These are phyloP conservation scores for Lichtheimia ramosa DNA, from an alignment of 371 early-diverging fungal species.

Conservation along the genomic window DNA sequence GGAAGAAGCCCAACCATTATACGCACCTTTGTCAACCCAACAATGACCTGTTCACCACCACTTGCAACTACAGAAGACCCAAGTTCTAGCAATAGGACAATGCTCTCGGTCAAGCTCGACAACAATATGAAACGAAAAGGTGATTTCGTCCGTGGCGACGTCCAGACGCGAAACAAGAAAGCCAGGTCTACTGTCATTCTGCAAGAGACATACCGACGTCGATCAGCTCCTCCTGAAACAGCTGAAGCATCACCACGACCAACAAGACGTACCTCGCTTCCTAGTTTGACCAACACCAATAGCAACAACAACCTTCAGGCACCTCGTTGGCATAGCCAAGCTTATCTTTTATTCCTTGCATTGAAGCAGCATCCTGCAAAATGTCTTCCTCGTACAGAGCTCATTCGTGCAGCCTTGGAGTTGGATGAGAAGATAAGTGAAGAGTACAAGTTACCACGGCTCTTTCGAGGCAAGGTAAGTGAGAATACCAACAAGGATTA, in stretches of 20 bases:
- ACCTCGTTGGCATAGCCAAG: conserved; percentile 87
- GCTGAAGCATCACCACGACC: background rate
- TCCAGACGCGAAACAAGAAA: background rate
- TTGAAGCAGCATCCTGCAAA: conserved; percentile 68
- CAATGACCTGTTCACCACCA: too few relatives aligned
- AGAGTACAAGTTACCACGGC: conserved; percentile 66
- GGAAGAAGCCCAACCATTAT: too few relatives aligned
- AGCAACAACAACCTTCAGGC: conserved; percentile 45
- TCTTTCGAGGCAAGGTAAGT: conserved; percentile 79
- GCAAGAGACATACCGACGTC: background rate
- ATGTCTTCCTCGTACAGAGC: conserved; percentile 64
- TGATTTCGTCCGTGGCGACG: background rate
- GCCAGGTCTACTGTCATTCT: background rate
- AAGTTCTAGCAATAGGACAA: background rate
- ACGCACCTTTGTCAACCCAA: too few relatives aligned
- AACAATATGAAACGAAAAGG: background rate
- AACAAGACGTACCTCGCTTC: background rate
- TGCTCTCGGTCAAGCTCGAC: background rate
- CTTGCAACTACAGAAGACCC: too few relatives aligned
- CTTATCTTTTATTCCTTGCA: conserved; percentile 77
- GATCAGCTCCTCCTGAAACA: background rate
- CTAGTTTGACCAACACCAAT: background rate
- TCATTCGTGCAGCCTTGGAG: conserved; percentile 69
- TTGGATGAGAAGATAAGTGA: conserved; percentile 70
- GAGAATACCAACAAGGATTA: too few relatives aligned